phyloP scores from a whole-genome alignment of 2,329 filamentous ascomycete species.

The Cordyceps tenuipes region DNA sequence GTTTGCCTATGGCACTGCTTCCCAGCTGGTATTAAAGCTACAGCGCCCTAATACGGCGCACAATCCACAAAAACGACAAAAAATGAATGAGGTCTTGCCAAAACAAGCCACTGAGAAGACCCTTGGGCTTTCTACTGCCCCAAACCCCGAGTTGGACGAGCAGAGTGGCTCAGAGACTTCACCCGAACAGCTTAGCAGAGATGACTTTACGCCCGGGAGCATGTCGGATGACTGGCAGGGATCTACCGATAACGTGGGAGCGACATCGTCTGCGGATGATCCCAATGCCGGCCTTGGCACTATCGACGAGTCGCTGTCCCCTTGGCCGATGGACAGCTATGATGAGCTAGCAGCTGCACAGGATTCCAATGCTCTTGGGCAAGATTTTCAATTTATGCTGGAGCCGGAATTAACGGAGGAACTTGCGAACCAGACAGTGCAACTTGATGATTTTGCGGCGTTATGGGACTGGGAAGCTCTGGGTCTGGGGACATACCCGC shows the following conservation, averaged over 20 bases:
- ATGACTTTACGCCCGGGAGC: background rate
- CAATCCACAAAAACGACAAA: background rate
- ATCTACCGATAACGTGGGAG: background rate
- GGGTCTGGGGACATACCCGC: background rate
- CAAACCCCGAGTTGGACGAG: background rate
- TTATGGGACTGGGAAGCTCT: conserved; percentile 10
- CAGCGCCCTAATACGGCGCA: background rate
- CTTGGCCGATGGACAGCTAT: background rate
- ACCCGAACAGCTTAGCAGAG: background rate
- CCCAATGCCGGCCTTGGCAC: background rate
- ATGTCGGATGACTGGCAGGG: conserved; percentile 5
- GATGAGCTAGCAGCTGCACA: background rate
- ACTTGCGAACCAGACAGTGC: background rate
- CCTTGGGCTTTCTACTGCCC: background rate
- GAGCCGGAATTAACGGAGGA: background rate
- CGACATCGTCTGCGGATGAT: background rate
- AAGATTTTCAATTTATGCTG: background rate
- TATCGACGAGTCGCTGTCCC: conserved; percentile 8
- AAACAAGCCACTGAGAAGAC: no score
- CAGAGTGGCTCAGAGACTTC: conserved; percentile 2
- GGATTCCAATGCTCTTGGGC: background rate
- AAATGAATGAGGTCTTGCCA: background rate
- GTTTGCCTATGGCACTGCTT: background rate
- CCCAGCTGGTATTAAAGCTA: background rate
- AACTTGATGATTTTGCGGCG: conserved; percentile 3